phyloP scores from a whole-genome alignment of 2,329 filamentous ascomycete species.

The Ophiocordyceps camponoti-saundersi region DNA sequence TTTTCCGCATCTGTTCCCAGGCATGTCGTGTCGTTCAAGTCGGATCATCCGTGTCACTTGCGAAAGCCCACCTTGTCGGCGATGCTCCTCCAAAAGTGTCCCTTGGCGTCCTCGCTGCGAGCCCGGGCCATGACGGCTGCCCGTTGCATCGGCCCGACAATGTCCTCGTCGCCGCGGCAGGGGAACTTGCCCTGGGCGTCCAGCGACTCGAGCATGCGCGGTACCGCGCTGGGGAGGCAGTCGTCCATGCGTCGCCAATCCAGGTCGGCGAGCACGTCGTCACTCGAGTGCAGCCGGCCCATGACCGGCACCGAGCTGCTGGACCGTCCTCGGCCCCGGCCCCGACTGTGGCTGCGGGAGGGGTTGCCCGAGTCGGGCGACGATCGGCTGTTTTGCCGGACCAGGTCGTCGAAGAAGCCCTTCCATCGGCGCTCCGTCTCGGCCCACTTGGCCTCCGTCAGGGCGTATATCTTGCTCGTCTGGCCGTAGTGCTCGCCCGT shows the following conservation, averaged over 20 bases:
- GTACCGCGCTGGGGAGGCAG: constrained; percentile 45
- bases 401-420: constrained; percentile 46
- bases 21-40: background rate
- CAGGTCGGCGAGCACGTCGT: constrained; percentile 22
- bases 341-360: constrained; percentile 21
- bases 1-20: background rate
- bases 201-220: constrained; percentile 48
- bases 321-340: constrained; percentile 20
- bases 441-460: constrained; percentile 82
- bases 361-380: constrained; percentile 9
- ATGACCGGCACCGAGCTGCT: constrained; percentile 21
- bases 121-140: constrained; percentile 34
- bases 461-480: constrained; percentile 72
- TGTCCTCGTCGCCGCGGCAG: constrained; percentile 73
- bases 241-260: constrained; percentile 32
- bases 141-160: constrained; percentile 78
- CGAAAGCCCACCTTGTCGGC: constrained; percentile 24
- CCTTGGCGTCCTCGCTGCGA: constrained; percentile 25
- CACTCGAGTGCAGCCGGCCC: constrained; percentile 13
- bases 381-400: constrained; percentile 26
- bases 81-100: constrained; percentile 30
- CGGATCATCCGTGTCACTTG: constrained; percentile 2
- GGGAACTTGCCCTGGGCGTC: constrained; percentile 74
- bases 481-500: constrained; percentile 81
- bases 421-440: constrained; percentile 64